These are phyloP conservation scores for Tylopilus felleus DNA, from an alignment of 768 basidiomycete species.

Conservation along the genomic window DNA sequence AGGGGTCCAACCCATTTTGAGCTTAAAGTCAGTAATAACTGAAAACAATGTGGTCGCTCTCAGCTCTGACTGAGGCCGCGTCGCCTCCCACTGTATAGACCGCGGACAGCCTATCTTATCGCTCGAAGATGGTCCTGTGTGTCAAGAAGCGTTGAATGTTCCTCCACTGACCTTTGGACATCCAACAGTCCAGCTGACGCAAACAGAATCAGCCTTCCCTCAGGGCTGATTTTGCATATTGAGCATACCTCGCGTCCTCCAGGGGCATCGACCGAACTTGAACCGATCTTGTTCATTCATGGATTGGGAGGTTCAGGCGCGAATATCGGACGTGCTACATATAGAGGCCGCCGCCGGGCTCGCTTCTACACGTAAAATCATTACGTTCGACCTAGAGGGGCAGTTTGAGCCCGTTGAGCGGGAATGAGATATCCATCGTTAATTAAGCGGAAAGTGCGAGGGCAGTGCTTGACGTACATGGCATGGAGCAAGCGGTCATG, in stretches of 20 bases:
- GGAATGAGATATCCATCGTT: slow-evolving; percentile 11
- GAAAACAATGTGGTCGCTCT: background rate
- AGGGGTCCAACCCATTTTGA: background rate
- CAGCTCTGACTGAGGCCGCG: no score
- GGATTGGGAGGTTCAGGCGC: slow-evolving; percentile 2
- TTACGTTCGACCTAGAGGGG: slow-evolving; percentile 14
- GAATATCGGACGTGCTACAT: slow-evolving; percentile 4
- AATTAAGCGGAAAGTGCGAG: slow-evolving; percentile 10
- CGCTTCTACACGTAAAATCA: slow-evolving; percentile 8
- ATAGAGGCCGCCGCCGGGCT: slow-evolving; percentile 10
- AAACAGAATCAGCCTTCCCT: slow-evolving; percentile 5
- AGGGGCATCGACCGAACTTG: background rate
- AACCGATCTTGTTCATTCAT: slow-evolving; percentile 8
- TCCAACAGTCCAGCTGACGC: slow-evolving; percentile 3
- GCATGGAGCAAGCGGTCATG: slow-evolving; percentile 2
- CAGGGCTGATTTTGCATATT: slow-evolving; percentile 1
- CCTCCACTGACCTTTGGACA: background rate
- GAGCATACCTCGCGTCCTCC: background rate
- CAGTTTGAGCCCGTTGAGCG: slow-evolving; percentile 12
- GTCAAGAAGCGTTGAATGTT: background rate
- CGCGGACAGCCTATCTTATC: background rate
- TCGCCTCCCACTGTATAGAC: background rate
- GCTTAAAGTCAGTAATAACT: background rate
- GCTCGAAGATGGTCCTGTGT: background rate
- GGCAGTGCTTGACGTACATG: slow-evolving; percentile 13